These are phyloP conservation scores for Trichoderma sp. DNA, from an alignment of 2,329 filamentous ascomycete genomes.

Conservation along the genomic window DNA sequence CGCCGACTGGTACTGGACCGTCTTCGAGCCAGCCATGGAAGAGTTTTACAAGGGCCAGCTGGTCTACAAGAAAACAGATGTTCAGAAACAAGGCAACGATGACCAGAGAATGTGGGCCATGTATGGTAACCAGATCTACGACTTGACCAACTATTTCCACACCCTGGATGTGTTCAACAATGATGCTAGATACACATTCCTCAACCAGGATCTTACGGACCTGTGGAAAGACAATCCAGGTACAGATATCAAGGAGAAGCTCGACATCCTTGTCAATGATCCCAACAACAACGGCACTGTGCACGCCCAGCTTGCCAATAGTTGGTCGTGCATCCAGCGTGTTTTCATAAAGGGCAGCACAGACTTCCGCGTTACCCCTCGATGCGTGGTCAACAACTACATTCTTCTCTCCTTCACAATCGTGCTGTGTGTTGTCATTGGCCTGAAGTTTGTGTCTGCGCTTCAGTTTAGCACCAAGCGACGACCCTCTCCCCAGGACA, in stretches of 20 bases:
- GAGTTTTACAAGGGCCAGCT: constrained; percentile 86
- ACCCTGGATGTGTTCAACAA: constrained; percentile 64
- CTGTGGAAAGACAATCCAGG: constrained; percentile 76
- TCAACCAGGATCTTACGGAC: constrained; percentile 67
- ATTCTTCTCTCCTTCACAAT: constrained; percentile 86
- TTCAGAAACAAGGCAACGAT: constrained; percentile 67
- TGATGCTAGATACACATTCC: constrained; percentile 63
- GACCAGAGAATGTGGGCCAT: constrained; percentile 77
- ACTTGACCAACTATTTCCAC: constrained; percentile 89
- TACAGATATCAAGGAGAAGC: constrained; percentile 70
- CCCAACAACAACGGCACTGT: constrained; percentile 53
- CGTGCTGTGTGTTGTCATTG: constrained; percentile 76
- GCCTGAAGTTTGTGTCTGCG: constrained; percentile 87
- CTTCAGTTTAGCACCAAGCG: constrained; percentile 92
- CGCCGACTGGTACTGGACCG: constrained; percentile 73
- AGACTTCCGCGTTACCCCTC: constrained; percentile 77
- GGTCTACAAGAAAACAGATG: constrained; percentile 63
- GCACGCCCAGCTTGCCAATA: constrained; percentile 58
- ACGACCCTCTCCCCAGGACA: constrained; percentile 87
- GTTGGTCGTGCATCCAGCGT: constrained; percentile 78
- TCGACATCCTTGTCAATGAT: constrained; percentile 56
- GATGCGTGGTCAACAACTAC: constrained; percentile 88
- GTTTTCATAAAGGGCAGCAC: constrained; percentile 79
- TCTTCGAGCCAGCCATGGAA: constrained; percentile 76
- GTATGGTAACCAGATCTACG: constrained; percentile 75